Conservation (phyloP, 108 stramenopile genomes). For the Cyclotella kingstonii region DNA sequence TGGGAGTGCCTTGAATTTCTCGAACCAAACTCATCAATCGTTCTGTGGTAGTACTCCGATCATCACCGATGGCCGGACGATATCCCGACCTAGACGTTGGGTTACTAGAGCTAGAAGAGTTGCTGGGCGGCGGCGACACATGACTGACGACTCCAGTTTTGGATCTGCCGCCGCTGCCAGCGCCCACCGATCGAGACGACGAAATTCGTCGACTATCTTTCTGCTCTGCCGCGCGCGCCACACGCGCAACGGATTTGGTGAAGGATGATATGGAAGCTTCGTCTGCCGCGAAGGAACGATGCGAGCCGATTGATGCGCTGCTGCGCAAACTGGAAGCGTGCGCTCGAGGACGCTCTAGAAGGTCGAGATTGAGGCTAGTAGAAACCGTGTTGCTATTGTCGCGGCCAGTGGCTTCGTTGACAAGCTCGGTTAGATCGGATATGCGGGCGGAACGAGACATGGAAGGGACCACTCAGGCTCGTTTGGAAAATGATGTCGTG, state of each 20-base stretch:
- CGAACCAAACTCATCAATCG: slow-evolving; percentile 3
- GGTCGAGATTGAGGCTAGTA: background rate
- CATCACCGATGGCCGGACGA: too few species aligned
- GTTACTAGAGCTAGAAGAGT: too few species aligned
- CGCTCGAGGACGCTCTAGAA: background rate
- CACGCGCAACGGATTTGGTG: slow-evolving; percentile 30
- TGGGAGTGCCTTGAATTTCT: background rate
- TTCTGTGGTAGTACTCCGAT: too few species aligned
- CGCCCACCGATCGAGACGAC: slow-evolving; percentile 1
- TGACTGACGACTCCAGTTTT: background rate
- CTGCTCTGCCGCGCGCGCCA: slow-evolving; percentile 29
- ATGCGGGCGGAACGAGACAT: slow-evolving; percentile 26
- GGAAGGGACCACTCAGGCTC: background rate
- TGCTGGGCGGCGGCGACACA: too few species aligned
- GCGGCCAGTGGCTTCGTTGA: slow-evolving; percentile 17
- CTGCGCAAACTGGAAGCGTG: background rate
- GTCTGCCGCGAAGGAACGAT: slow-evolving; percentile 8
- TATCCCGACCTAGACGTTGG: too few species aligned
- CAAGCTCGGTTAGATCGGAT: slow-evolving; percentile 23
- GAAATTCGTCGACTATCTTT: slow-evolving; percentile 8
- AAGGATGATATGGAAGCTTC: slow-evolving; percentile 41
- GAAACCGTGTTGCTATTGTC: background rate
- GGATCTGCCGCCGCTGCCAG: background rate
- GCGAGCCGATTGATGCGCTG: background rate
- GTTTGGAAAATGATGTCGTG: background rate